Conservation (phyloP, 495 filamentous ascomycete genomes). For the Podospora didyma region DNA sequence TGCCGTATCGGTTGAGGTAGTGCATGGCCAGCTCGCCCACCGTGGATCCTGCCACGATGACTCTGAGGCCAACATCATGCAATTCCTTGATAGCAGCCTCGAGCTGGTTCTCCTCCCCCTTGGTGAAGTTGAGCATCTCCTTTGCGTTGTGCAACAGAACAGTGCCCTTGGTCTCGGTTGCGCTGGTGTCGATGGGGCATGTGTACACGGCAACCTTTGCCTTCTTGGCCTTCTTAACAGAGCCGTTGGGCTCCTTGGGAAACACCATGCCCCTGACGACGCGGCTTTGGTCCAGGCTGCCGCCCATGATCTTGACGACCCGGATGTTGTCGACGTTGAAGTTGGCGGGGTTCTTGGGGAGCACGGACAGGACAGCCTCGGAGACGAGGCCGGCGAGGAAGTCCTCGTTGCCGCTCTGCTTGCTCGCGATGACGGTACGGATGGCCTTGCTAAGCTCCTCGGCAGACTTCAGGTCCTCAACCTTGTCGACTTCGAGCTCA, state of each 20-base stretch:
- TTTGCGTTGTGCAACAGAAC: slow-evolving; percentile 96
- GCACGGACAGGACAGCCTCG: slow-evolving; percentile 88
- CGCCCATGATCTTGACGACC: slow-evolving; percentile 99
- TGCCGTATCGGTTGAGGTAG: slow-evolving; percentile 95
- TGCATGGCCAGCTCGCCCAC: slow-evolving; percentile 95
- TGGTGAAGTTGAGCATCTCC: slow-evolving; percentile 98
- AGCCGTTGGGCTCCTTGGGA: slow-evolving; percentile 83
- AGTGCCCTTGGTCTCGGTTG: slow-evolving; percentile 99
- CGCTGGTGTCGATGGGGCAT: slow-evolving; percentile 90
- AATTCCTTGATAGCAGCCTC: slow-evolving; percentile 91
- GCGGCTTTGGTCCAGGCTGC: slow-evolving; percentile 83
- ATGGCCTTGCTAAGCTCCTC: slow-evolving; percentile 91
- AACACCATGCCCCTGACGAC: slow-evolving; percentile 99
- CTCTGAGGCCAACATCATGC: slow-evolving; percentile 86
- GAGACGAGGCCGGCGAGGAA: slow-evolving; percentile 80
- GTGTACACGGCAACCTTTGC: slow-evolving; percentile 97
- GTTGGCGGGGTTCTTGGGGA: slow-evolving; percentile 95
- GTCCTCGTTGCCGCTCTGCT: slow-evolving; percentile 92
- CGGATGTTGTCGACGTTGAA: slow-evolving; percentile 99
- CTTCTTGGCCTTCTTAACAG: slow-evolving; percentile 81
- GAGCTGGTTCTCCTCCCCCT: slow-evolving; percentile 90
- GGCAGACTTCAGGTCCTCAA: slow-evolving; percentile 73
- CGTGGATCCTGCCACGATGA: slow-evolving; percentile 84
- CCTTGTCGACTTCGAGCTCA: slow-evolving; percentile 85
- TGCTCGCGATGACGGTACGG: slow-evolving; percentile 90